Conservation (phyloP, 75 land plant species). For the Pinus albicaulis region DNA sequence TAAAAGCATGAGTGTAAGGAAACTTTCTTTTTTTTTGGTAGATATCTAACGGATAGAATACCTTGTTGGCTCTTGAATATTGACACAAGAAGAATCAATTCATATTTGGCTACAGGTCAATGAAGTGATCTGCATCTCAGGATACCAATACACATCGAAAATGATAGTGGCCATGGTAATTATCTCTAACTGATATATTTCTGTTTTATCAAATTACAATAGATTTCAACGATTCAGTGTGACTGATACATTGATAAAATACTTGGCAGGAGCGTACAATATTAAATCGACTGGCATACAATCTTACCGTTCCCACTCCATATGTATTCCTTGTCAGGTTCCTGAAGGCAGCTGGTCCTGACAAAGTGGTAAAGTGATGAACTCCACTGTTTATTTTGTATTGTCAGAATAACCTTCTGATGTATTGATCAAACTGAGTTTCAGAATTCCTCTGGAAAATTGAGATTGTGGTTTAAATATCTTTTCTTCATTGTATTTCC, state of each 20-base stretch:
- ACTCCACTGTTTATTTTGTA: background rate
- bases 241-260: background rate
- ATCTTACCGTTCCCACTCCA: conserved; percentile 79
- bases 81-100: background rate
- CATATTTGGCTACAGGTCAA: conserved; percentile 38
- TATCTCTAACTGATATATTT: too few species aligned
- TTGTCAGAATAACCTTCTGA: conserved; percentile 9
- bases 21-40: background rate
- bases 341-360: conserved; percentile 75
- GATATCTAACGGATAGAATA: too few species aligned
- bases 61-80: too few species aligned
- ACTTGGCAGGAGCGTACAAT: conserved; percentile 53
- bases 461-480: background rate
- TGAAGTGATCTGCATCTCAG: conserved; percentile 74
- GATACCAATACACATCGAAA: conserved; percentile 55
- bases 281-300: conserved; percentile 71
- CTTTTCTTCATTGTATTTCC: background rate
- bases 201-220: background rate
- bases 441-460: background rate
- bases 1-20: background rate
- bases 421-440: background rate
- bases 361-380: conserved; percentile 39
- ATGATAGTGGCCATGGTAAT: conserved; percentile 71
- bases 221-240: background rate
- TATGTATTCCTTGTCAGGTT: conserved; percentile 81